phyloP scores from a whole-genome alignment of 2,329 filamentous ascomycete genomes.

The Aureobasidium mangrovei region DNA sequence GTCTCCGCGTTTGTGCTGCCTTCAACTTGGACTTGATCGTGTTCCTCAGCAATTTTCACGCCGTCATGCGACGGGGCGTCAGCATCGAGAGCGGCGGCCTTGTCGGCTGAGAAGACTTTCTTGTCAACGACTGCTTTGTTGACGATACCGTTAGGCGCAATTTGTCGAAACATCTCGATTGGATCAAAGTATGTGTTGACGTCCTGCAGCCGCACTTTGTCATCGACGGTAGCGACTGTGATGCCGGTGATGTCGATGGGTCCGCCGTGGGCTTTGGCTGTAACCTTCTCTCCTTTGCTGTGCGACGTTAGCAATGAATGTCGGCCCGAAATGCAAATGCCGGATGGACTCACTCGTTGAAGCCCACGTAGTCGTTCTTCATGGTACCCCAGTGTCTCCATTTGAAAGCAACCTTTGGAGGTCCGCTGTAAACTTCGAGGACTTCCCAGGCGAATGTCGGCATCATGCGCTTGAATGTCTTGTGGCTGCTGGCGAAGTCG shows the following conservation, averaged over 20 bases:
- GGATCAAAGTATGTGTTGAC: slow-evolving; percentile 60
- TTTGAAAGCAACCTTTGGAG: slow-evolving; percentile 53
- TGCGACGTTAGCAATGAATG: slow-evolving; percentile 20
- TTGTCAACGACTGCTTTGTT: slow-evolving; percentile 35
- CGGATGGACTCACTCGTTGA: slow-evolving; percentile 47
- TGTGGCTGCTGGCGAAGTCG: slow-evolving; percentile 57
- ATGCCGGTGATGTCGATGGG: slow-evolving; percentile 56
- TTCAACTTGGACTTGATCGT: slow-evolving; percentile 14
- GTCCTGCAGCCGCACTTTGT: slow-evolving; percentile 48
- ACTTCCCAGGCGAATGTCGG: slow-evolving; percentile 65
- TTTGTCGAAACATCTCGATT: slow-evolving; percentile 58
- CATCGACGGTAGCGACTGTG: slow-evolving; percentile 53
- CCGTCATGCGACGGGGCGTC: slow-evolving; percentile 17
- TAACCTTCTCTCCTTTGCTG: slow-evolving; percentile 55
- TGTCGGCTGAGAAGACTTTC: slow-evolving; percentile 21
- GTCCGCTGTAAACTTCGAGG: slow-evolving; percentile 57
- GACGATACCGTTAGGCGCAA: slow-evolving; percentile 43
- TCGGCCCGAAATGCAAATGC: neutral
- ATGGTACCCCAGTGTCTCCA: slow-evolving; percentile 63
- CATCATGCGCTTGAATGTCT: slow-evolving; percentile 67
- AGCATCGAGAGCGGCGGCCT: slow-evolving; percentile 20
- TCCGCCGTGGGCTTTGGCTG: slow-evolving; percentile 51
- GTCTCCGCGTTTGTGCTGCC: neutral
- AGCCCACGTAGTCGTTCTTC: slow-evolving; percentile 57
- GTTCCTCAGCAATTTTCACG: slow-evolving; percentile 19